phyloP scores from a whole-genome alignment of 2,329 filamentous ascomycete genomes.

The Clarireedia paspali region DNA sequence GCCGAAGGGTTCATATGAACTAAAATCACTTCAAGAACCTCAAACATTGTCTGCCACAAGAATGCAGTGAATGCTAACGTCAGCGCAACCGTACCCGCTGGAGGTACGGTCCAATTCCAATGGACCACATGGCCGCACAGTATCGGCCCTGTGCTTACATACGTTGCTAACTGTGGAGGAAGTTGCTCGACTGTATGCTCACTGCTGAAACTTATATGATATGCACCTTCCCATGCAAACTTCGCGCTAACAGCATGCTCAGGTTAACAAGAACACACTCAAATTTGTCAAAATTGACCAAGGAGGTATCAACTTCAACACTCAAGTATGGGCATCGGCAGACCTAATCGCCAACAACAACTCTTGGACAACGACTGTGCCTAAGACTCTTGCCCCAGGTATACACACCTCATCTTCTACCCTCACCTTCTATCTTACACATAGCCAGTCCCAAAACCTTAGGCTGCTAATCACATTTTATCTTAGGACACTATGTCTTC shows the following conservation, averaged over 20 bases:
- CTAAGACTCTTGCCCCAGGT: constrained; percentile 3
- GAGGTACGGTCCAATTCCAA: constrained; percentile 38
- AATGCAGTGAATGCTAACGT: constrained; percentile 34
- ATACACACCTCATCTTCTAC: background rate
- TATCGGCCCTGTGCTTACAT: constrained; percentile 30
- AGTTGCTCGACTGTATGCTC: constrained; percentile 30
- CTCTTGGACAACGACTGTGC: constrained; percentile 1
- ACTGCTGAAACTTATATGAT: background rate
- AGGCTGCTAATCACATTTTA: constrained; percentile 28
- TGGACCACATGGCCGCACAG: constrained; percentile 46
- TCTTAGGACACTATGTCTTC: constrained; percentile 43
- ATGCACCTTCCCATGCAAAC: constrained; percentile 21
- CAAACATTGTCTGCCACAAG: constrained; percentile 44
- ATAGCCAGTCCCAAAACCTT: background rate
- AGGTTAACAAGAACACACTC: constrained; percentile 2
- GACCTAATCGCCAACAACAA: constrained; percentile 1
- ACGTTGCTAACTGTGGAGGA: constrained; percentile 29
- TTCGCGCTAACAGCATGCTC: background rate
- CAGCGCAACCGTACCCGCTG: constrained; percentile 37
- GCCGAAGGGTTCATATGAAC: background rate
- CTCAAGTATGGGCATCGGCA: constrained; percentile 1
- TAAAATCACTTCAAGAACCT: constrained; percentile 6
- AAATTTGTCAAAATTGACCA: constrained; percentile 6
- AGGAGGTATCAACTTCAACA: background rate
- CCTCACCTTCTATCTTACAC: background rate